Evolutionary conservation across 1,284 basidiomycete species (phyloP).

Genomic region (Ustilago lituana): DNA sequence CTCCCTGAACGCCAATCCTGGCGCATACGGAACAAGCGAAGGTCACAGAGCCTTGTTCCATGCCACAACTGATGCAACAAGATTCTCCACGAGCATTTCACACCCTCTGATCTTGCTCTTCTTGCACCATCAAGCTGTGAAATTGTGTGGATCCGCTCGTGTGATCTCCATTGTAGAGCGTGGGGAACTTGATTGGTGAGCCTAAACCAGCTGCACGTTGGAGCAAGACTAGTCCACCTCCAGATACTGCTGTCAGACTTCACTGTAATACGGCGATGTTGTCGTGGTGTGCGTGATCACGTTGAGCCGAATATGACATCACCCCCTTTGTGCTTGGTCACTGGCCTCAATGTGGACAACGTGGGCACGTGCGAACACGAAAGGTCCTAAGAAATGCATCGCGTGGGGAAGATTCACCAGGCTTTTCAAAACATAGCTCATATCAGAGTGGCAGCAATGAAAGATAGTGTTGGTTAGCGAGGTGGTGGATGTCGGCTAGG

Average conservation of each 20-base stretch:
- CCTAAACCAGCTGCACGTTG: slow-evolving; percentile 19
- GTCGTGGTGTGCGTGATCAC: not conserved
- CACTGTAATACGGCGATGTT: too few species aligned
- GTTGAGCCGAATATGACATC: slow-evolving; percentile 1
- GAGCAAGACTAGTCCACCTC: slow-evolving; percentile 9
- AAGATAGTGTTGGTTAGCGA: too few species aligned
- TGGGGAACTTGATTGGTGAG: not conserved
- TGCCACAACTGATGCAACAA: not conserved
- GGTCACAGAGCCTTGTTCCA: slow-evolving; percentile 8
- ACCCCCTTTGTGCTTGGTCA: too few species aligned
- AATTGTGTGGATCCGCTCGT: too few species aligned
- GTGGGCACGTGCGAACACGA: too few species aligned
- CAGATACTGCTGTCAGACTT: too few species aligned
- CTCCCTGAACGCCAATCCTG: not conserved
- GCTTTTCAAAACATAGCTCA: too few species aligned
- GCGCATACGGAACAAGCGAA: not conserved
- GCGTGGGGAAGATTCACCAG: too few species aligned
- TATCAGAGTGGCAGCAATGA: too few species aligned
- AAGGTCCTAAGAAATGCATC: too few species aligned
- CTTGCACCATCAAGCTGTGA: too few species aligned
- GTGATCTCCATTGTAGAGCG: not conserved
- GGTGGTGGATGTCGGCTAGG: slow-evolving; percentile 5
- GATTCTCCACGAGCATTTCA: not conserved
- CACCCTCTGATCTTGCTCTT: not conserved
- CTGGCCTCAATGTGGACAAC: not conserved